Conservation (phyloP, 2,329 filamentous ascomycete genomes). For the Hymenoscyphus salicellus region DNA sequence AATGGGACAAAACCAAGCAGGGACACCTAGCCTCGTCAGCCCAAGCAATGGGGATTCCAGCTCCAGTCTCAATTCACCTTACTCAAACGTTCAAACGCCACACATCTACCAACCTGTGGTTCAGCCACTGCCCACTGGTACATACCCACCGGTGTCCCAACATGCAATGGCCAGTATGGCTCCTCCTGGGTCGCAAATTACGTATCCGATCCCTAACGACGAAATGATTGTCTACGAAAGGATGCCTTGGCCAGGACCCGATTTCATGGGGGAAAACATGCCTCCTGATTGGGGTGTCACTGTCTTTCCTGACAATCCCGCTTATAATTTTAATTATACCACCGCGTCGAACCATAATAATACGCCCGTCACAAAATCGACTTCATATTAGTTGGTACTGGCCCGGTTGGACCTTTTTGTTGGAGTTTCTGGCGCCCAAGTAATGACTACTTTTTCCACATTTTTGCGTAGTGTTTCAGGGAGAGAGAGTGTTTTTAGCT, state of each 20-base stretch:
- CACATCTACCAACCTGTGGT: constrained; percentile 1
- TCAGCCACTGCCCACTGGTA: not conserved
- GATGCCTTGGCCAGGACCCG: not conserved
- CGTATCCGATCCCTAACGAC: not conserved
- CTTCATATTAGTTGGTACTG: not conserved
- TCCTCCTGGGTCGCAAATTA: not conserved
- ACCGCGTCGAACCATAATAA: not conserved
- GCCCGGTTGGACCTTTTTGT: not conserved
- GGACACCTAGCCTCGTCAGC: constrained; percentile 27
- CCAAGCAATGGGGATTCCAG: constrained; percentile 30
- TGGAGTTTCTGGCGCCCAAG: not conserved
- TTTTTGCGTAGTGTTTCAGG: not conserved
- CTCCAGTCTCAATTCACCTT: constrained; percentile 29
- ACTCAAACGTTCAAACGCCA: constrained; percentile 21
- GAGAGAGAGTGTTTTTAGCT: not conserved
- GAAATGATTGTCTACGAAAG: not conserved
- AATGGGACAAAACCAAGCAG: constrained; percentile 26
- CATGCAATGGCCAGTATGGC: not conserved
- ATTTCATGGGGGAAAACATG: not conserved
- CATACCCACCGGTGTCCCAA: not conserved
- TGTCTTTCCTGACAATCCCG: not conserved
- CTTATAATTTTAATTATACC: not conserved
- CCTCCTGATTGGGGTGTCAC: too few relatives aligned
- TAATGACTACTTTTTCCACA: not conserved
- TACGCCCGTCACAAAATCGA: not conserved